Percentiles rank a stretch among this genome's conserved stretches.
Conservation (phyloP, 2,329 filamentous ascomycete species). For the Metarhizium sp. region DNA sequence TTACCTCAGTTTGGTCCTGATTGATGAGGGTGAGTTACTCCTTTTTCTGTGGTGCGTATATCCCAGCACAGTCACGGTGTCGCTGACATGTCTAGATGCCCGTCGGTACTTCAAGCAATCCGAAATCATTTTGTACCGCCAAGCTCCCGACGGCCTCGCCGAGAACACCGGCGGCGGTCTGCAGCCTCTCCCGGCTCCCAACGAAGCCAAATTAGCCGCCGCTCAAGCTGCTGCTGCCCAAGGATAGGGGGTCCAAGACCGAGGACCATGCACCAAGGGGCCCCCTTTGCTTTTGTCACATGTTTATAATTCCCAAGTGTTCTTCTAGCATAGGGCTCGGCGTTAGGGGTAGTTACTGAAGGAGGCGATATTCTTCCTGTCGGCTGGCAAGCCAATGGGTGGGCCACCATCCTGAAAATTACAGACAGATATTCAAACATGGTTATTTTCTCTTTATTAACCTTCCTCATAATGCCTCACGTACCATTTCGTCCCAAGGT, state of each 20-base stretch:
- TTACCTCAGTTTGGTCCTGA: slow-evolving; percentile 91
- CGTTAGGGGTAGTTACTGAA: slow-evolving; percentile 20
- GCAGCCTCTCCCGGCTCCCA: slow-evolving; percentile 30
- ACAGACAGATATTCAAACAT: slow-evolving; percentile 11
- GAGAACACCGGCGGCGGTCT: slow-evolving; percentile 23
- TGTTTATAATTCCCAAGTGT: slow-evolving; percentile 4
- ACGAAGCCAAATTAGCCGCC: slow-evolving; percentile 35
- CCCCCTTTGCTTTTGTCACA: background rate
- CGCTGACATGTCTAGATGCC: slow-evolving; percentile 54
- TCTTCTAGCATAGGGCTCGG: slow-evolving; percentile 31
- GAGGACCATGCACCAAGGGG: background rate
- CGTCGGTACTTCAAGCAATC: slow-evolving; percentile 98
- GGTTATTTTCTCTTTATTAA: slow-evolving; percentile 17
- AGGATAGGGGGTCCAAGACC: background rate
- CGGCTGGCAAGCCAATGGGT: slow-evolving; percentile 4
- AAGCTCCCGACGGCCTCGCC: slow-evolving; percentile 49
- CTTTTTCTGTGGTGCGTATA: background rate
- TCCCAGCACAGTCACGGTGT: background rate
- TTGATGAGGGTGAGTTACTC: slow-evolving; percentile 67
- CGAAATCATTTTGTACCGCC: slow-evolving; percentile 92
- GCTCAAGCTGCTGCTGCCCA: slow-evolving; percentile 16
- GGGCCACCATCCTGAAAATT: background rate
- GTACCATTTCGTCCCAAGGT: slow-evolving; percentile 13
- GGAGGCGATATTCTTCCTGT: background rate
- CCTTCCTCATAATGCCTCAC: slow-evolving; percentile 8